Evolutionary conservation across 2,329 filamentous ascomycete species (phyloP).

Genomic region (Hymenoscyphus albidus): DNA sequence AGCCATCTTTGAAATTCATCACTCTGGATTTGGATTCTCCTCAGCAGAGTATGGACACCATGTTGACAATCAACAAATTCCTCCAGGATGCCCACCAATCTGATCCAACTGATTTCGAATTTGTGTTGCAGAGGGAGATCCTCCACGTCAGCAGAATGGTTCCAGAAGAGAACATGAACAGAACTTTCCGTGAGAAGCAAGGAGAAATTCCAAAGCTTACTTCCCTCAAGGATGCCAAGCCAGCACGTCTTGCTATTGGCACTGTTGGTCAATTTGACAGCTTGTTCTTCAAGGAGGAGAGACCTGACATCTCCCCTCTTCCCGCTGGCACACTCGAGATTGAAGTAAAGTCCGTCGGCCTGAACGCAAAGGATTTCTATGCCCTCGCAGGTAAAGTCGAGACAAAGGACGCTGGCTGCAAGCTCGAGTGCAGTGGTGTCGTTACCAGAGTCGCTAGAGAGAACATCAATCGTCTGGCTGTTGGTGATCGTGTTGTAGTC

Average conservation of each 20-base stretch:
- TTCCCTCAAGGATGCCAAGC: slow-evolving; percentile 2
- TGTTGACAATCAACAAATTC: not conserved
- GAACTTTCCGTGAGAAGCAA: slow-evolving; percentile 10
- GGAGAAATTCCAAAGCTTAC: not conserved
- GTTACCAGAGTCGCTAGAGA: slow-evolving; percentile 25
- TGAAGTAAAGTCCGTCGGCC: slow-evolving; percentile 9
- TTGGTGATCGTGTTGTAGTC: slow-evolving; percentile 28
- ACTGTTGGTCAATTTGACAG: slow-evolving; percentile 25
- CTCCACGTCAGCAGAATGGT: slow-evolving; percentile 28
- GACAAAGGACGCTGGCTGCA: slow-evolving; percentile 22
- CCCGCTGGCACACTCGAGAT: slow-evolving; percentile 17
- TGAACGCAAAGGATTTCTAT: slow-evolving; percentile 21
- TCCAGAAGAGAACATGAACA: slow-evolving; percentile 22
- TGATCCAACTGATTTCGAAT: slow-evolving; percentile 13
- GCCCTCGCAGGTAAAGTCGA: slow-evolving; percentile 32
- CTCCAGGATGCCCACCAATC: not conserved
- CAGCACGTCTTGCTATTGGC: slow-evolving; percentile 9
- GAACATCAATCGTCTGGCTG: slow-evolving; percentile 19
- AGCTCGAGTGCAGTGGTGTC: slow-evolving; percentile 26
- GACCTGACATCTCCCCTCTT: slow-evolving; percentile 5
- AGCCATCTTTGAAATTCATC: slow-evolving; percentile 12
- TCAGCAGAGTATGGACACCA: not conserved
- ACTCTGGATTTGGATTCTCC: slow-evolving; percentile 9
- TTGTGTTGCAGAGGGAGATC: slow-evolving; percentile 9
- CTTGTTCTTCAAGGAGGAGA: slow-evolving; percentile 27